Conservation (phyloP, 2,329 filamentous ascomycete species). For the Dryadomyces sulphureus region DNA sequence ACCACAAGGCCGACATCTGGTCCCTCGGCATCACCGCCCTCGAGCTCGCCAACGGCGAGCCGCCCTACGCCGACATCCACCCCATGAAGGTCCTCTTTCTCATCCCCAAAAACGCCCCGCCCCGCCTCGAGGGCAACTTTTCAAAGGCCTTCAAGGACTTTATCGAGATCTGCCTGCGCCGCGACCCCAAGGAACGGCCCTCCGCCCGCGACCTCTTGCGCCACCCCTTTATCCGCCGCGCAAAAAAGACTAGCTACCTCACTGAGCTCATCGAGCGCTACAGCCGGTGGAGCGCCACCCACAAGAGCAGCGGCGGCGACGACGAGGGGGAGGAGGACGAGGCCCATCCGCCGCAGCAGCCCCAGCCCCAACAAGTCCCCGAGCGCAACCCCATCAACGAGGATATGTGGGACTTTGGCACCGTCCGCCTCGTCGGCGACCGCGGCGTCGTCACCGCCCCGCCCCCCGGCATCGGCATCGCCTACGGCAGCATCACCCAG, state of each 20-base stretch:
- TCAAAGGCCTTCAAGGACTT: slow-evolving; percentile 76
- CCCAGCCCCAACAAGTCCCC: slow-evolving; percentile 37
- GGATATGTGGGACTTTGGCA: slow-evolving; percentile 98
- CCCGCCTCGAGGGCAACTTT: slow-evolving; percentile 66
- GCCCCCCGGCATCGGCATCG: slow-evolving; percentile 12
- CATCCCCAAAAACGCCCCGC: slow-evolving; percentile 87
- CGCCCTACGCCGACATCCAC: slow-evolving; percentile 90
- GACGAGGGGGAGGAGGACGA: slow-evolving; percentile 51
- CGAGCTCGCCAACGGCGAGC: slow-evolving; percentile 81
- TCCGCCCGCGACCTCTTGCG: slow-evolving; percentile 75
- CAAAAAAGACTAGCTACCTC: slow-evolving; percentile 91
- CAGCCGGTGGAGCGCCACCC: slow-evolving; percentile 70
- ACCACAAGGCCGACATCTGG: slow-evolving; percentile 97
- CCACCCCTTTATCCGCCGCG: slow-evolving; percentile 78
- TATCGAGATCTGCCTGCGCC: slow-evolving; percentile 67
- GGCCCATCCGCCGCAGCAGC: slow-evolving; percentile 35
- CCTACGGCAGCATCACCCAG: background rate
- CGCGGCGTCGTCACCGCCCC: slow-evolving; percentile 23
- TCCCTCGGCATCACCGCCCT: slow-evolving; percentile 89
- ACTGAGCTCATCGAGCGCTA: slow-evolving; percentile 91
- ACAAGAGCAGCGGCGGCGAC: slow-evolving; percentile 45
- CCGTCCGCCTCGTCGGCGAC: slow-evolving; percentile 66
- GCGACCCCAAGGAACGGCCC: slow-evolving; percentile 80
- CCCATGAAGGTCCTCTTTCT: slow-evolving; percentile 97
- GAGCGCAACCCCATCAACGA: slow-evolving; percentile 50